Evolutionary conservation across 352 stramenopile genomes (phyloP), one percentile per base, ranked within the genome.

Genomic region (Phytophthora palmivora): DNA sequence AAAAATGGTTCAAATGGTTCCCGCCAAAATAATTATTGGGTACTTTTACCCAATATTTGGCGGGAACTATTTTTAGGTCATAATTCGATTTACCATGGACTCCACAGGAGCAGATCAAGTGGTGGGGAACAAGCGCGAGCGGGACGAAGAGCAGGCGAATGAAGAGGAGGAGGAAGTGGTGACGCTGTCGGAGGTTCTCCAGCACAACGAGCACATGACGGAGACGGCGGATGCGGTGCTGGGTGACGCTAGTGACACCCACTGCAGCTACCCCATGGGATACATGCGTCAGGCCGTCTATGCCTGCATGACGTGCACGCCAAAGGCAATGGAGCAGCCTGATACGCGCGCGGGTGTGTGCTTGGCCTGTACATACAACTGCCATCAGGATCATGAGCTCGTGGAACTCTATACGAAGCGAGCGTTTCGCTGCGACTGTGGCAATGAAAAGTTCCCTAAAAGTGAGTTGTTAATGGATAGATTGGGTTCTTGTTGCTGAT

Each of bases 371-470:
- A 92, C 78, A 19, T 90, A 88, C 65, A 83, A 76, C 47, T 92
- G 83, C 58, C 83, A 92, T 57, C 75, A 74, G 21, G 79, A 88
- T 46, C 83, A 92, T 59, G 79, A 90, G n/a, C 74, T 92, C 41
- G 64, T 92, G 32, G 83, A 92, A 67, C 72, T 92, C n/a, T 92
- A 92, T 67, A 92, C 83, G 8, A 92, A 92, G 63, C 81, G 83
- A 26, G 58, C 75, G 4, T 92, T 92, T 60, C 78, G 81, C 22
- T 92, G 83, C 50, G 83, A 92, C 53, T 92, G 83, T 56, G 83
- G 83, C 79, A 92, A 88, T 54, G 33, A 37, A 52, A 85, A 84
- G 51, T 88, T 91, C 45, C 72, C 68, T 9, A 59, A 46, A 19
- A 61, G 65, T 82, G 44, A 38, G 65, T 63, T 32, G 18, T 42